Conservation (phyloP, 176 grass and related monocot species). For the Oryza meyeriana region DNA sequence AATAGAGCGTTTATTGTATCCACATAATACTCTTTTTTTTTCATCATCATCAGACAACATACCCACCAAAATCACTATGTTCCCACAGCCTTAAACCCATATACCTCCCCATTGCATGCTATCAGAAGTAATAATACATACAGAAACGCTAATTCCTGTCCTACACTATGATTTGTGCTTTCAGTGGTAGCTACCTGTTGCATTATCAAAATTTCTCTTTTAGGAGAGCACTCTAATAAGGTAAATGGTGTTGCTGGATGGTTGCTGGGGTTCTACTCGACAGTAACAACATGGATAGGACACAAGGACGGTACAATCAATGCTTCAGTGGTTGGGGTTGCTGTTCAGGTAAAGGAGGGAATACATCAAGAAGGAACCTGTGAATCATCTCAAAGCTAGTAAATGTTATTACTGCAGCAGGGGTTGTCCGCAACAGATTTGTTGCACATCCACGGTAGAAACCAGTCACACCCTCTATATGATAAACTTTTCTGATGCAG, state of each 20-base stretch:
- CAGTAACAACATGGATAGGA: slow-evolving; percentile 26
- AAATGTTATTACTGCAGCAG: slow-evolving; percentile 96
- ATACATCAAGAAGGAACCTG: slow-evolving; percentile 56
- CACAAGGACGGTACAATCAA: slow-evolving; percentile 32
- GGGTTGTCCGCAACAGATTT: slow-evolving; percentile 88
- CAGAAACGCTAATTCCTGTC: slow-evolving; percentile 36
- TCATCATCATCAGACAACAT: slow-evolving; percentile 35
- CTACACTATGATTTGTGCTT: slow-evolving; percentile 47
- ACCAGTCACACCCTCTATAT: slow-evolving; percentile 66
- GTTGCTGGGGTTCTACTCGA: slow-evolving; percentile 24
- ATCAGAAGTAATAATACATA: slow-evolving; percentile 38
- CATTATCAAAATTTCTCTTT: slow-evolving; percentile 25
- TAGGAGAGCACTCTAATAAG: slow-evolving; percentile 1
- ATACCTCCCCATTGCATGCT: slow-evolving; percentile 38
- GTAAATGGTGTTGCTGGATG: slow-evolving; percentile 16
- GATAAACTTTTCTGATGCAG: slow-evolving; percentile 76
- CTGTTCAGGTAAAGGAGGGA: slow-evolving; percentile 52
- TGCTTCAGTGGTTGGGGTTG: slow-evolving; percentile 62
- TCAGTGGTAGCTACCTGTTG: slow-evolving; percentile 39
- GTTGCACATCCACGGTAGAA: slow-evolving; percentile 95
- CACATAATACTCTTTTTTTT: not conserved
- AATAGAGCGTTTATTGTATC: not conserved
- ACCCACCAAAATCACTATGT: not conserved
- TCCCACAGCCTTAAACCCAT: slow-evolving; percentile 10
- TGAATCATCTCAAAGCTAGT: slow-evolving; percentile 99